A percentile compares a stretch with the other conserved stretches of the same genome.
These are phyloP conservation scores for Penicillium sp. DNA, from an alignment of 2,329 filamentous ascomycete genomes.

Conservation along the genomic window DNA sequence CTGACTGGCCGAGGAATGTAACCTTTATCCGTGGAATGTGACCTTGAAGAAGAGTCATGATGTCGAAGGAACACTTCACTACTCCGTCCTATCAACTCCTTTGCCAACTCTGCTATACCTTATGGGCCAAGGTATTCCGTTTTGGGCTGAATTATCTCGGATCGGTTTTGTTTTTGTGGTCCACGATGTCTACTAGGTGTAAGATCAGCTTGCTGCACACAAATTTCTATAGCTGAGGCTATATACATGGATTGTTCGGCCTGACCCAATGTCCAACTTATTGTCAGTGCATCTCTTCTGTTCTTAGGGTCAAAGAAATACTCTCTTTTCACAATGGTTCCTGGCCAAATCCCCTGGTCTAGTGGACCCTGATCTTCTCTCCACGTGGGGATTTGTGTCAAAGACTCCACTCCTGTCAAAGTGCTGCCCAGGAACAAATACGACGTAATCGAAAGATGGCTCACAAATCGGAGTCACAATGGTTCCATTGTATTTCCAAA, in stretches of 20 bases:
- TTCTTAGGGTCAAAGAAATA: background rate
- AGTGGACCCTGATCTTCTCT: background rate
- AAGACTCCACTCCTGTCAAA: background rate
- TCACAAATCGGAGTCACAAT: too few relatives aligned
- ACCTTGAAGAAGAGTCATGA: slow-evolving; percentile 4
- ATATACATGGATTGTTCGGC: background rate
- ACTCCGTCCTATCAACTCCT: background rate
- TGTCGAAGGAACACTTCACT: background rate
- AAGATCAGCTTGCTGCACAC: background rate
- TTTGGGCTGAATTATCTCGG: background rate
- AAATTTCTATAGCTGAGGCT: background rate
- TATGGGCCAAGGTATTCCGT: background rate
- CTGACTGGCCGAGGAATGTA: slow-evolving; percentile 15
- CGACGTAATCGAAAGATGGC: background rate
- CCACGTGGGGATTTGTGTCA: slow-evolving; percentile 3
- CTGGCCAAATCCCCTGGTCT: slow-evolving; percentile 1
- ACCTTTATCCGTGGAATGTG: slow-evolving; percentile 15
- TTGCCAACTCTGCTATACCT: background rate
- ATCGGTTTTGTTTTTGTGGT: background rate
- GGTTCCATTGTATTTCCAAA: slow-evolving; percentile 10
- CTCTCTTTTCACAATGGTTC: background rate
- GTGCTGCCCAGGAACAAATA: slow-evolving; percentile 12
- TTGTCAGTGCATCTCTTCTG: background rate
- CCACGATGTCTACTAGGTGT: background rate
- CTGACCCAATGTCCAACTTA: background rate